Evolutionary conservation across 768 basidiomycete species (phyloP).

Genomic region (Psilocybe sp.): DNA sequence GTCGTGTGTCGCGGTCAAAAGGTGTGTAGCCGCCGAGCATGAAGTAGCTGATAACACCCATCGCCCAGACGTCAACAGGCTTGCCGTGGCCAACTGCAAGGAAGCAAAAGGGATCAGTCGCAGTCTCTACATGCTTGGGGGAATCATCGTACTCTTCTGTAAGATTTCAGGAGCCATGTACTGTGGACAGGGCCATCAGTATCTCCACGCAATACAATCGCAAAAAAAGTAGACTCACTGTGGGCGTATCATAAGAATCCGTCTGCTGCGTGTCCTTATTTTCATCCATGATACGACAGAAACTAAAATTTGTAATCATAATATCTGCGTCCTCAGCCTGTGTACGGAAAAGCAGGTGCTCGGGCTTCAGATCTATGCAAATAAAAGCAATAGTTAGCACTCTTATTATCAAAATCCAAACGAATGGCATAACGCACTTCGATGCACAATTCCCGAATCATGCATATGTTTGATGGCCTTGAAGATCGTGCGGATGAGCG

Average conservation of each 20-base stretch:
- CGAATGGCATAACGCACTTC: slow-evolving; percentile 45
- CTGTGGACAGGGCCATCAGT: slow-evolving; percentile 26
- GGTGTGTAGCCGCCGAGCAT: slow-evolving; percentile 90
- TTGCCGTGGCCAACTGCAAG: slow-evolving; percentile 83
- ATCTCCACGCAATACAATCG: not conserved
- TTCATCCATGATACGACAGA: slow-evolving; percentile 88
- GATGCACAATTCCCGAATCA: slow-evolving; percentile 87
- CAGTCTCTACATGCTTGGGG: not conserved
- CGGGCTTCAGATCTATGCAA: slow-evolving; percentile 86
- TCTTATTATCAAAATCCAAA: not conserved
- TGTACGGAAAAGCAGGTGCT: slow-evolving; percentile 94
- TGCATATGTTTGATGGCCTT: slow-evolving; percentile 91
- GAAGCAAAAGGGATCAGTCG: slow-evolving; percentile 1
- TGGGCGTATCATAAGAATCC: slow-evolving; percentile 94
- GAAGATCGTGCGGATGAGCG: slow-evolving; percentile 83
- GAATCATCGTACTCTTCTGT: slow-evolving; percentile 63
- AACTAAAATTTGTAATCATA: slow-evolving; percentile 96
- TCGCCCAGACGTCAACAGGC: slow-evolving; percentile 95
- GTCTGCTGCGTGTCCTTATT: slow-evolving; percentile 85
- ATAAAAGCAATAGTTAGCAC: not conserved
- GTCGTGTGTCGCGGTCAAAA: slow-evolving; percentile 88
- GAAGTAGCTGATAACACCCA: slow-evolving; percentile 99
- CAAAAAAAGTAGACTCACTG: slow-evolving; percentile 41
- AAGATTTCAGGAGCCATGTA: slow-evolving; percentile 98
- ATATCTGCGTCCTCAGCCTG: slow-evolving; percentile 89